Base-by-base conservation (phyloP, 345 rosid genomes). In the Populus tremula region DNA sequence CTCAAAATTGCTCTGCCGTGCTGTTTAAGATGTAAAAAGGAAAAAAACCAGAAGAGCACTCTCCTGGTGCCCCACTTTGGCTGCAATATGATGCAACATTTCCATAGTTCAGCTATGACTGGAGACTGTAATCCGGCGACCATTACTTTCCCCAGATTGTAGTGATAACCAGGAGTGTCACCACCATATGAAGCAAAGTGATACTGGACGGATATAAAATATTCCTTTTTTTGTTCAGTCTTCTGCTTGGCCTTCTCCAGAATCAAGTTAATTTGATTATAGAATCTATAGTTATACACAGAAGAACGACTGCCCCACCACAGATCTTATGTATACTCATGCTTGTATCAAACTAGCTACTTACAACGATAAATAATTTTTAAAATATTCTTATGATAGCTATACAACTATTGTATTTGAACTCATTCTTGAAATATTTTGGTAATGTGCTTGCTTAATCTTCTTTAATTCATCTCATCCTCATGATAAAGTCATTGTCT, bases 21-120 rank as follows among this genome's bases (percentile, higher is more conserved):
- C 61, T 71, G 65, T 70, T 78, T 67, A 77, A 71, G 74, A 66
- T 75, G 74, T 62, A 14, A 14, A 47, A 14, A 13, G 3, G 17
- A 53, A 35, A 49, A 49, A 41, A 41, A 41, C 3, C 5, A 67
- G 9, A 21, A 20, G 59, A 17, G 69, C 20, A 38, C 50, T 67
- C 59, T 69, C 69, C 35, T 1, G 6, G 17, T 50, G 69, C 59
- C 25, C 41, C 41, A 41, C 33, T 45, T 9, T 71, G 17, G 29
- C 67, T 33, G 45, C 35, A 20, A 35, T 47, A 11, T 9, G 14
- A 31, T 2, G 43, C 43, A 65, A 43, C 56, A 53, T 53, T 17
- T 53, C 59, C 3, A 20, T 7, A 18, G 59, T 20, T 20, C 59
- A 53, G 59, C 59, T 18, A 2, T 20, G 13, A n/a, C 36, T 39